phyloP scores from a whole-genome alignment of 2,329 filamentous ascomycete species.

The Penicillium concentricum region DNA sequence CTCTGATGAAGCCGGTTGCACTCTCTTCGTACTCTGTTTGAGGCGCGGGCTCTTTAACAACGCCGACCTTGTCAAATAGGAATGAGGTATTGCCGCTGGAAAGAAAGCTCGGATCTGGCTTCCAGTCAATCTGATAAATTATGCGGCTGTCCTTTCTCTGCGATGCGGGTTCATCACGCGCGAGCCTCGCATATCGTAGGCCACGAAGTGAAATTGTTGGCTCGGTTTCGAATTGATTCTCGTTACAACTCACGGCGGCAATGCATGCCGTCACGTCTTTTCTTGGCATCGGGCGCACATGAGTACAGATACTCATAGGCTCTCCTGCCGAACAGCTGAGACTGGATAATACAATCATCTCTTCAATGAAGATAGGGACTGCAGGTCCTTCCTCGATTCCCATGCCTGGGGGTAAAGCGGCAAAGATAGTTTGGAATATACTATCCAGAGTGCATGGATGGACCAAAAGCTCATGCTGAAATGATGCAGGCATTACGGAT shows the following conservation, averaged over 20 bases:
- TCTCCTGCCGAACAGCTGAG: constrained; percentile 8
- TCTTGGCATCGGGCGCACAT: not conserved
- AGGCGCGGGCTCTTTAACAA: not conserved
- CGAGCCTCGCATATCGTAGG: constrained; percentile 15
- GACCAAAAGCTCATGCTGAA: constrained; percentile 26
- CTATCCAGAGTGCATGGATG: constrained; percentile 35
- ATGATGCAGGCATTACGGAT: constrained; percentile 28
- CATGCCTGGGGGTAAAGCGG: constrained; percentile 13
- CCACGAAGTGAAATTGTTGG: constrained; percentile 14
- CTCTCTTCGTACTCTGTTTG: not conserved
- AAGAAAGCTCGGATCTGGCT: constrained; percentile 18
- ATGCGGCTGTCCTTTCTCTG: not conserved
- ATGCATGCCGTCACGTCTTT: constrained; percentile 18
- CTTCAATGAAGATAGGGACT: constrained; percentile 24
- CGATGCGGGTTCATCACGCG: not conserved
- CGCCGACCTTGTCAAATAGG: not conserved
- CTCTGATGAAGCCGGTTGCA: constrained; percentile 1
- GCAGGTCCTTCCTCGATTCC: constrained; percentile 11
- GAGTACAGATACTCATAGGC: constrained; percentile 11
- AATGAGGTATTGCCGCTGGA: not conserved
- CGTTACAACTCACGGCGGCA: not conserved
- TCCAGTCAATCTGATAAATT: constrained; percentile 23
- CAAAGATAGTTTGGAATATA: constrained; percentile 32
- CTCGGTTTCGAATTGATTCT: not conserved
- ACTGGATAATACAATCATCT: constrained; percentile 15